Percentiles rank a stretch among this genome's conserved stretches.
Conservation (phyloP, 768 basidiomycete species). For the Leucosporidium creatinivorum region DNA sequence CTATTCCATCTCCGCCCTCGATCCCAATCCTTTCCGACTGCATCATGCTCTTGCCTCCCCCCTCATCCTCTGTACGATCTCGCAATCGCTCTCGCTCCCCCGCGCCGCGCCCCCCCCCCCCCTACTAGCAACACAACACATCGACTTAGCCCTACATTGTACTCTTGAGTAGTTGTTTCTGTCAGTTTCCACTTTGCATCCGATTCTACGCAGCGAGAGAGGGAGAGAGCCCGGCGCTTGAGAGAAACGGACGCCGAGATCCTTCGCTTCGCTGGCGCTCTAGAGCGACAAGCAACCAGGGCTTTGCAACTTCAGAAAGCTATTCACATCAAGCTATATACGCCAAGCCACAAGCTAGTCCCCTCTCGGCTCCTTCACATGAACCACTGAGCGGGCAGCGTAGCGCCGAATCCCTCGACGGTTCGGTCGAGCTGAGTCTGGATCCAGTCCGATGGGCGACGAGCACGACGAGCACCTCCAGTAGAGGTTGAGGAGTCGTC, state of each 20-base stretch:
- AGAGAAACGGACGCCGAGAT: no score
- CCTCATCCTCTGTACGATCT: neutral
- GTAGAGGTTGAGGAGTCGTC: slow-evolving; percentile 15
- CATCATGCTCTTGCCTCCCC: neutral
- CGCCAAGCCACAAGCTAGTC: neutral
- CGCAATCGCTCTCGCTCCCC: neutral
- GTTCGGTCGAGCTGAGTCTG: slow-evolving; percentile 20
- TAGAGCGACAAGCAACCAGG: neutral
- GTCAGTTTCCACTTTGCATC: neutral
- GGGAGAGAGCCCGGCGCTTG: neutral
- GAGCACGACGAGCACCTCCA: neutral
- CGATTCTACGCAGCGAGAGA: neutral
- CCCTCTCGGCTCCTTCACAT: neutral
- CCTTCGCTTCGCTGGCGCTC: neutral
- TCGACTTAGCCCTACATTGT: neutral
- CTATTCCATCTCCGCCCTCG: neutral
- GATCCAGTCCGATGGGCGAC: slow-evolving; percentile 7
- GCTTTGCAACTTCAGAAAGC: no score
- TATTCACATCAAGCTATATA: neutral
- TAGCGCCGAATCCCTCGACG: neutral
- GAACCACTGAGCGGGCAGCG: neutral
- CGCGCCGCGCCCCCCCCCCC: neutral
- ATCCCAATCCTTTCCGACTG: neutral
- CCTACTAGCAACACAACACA: no score
- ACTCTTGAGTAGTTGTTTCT: neutral